phyloP scores from a whole-genome alignment of 148 eudicot species.

The Rhododendron griersonianum region DNA sequence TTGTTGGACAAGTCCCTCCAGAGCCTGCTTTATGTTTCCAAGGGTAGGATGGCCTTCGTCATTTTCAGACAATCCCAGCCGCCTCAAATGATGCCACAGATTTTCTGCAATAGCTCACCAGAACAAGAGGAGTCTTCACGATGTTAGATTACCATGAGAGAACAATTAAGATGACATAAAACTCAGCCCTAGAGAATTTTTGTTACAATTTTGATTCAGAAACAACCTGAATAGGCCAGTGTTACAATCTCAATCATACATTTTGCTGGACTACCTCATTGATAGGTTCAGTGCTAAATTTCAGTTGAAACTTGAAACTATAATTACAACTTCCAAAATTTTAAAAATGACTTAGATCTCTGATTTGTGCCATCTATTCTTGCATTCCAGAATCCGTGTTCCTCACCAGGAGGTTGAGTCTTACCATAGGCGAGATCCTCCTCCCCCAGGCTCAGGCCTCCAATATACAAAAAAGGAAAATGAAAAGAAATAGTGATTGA shows the following conservation, averaged over 20 bases:
- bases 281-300: neutral
- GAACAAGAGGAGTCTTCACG: neutral
- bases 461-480: neutral
- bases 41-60: constrained; percentile 68
- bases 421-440: neutral
- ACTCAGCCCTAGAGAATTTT: neutral
- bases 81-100: constrained; percentile 86
- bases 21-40: constrained; percentile 61
- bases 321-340: neutral
- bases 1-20: constrained; percentile 85
- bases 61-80: constrained; percentile 72
- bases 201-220: neutral
- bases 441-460: neutral
- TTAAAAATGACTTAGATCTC: neutral
- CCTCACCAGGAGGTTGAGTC: neutral
- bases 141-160: neutral
- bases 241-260: neutral
- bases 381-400: neutral
- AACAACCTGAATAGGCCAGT: neutral
- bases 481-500: neutral
- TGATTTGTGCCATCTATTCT: neutral
- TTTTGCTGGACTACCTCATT: neutral
- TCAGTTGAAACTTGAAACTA: neutral
- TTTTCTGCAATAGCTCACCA: constrained; percentile 40
- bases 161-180: neutral